phyloP scores from a whole-genome alignment of 768 basidiomycete genomes.

The Trametes meyenii region DNA sequence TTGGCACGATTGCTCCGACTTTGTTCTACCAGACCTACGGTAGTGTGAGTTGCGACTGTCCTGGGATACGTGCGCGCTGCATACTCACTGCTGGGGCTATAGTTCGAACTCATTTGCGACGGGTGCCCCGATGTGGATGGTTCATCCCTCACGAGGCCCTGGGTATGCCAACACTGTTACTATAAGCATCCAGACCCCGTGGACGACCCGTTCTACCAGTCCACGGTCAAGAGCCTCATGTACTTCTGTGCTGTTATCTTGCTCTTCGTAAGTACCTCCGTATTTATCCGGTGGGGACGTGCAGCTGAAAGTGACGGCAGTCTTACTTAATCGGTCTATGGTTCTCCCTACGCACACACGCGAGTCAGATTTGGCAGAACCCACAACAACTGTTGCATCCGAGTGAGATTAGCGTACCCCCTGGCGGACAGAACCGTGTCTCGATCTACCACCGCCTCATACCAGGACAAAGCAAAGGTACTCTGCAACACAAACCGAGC shows the following conservation, averaged over 20 bases:
- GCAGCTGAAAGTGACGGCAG: slow-evolving; percentile 41
- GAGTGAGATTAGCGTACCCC: slow-evolving; percentile 55
- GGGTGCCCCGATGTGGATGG: slow-evolving; percentile 61
- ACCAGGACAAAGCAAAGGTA: slow-evolving; percentile 35
- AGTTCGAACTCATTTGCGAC: slow-evolving; percentile 89
- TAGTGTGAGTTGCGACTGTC: slow-evolving; percentile 63
- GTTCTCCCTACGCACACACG: slow-evolving; percentile 98
- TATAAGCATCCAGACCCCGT: slow-evolving; percentile 95
- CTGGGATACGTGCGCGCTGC: slow-evolving; percentile 7
- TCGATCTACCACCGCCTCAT: slow-evolving; percentile 67
- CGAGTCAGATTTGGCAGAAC: slow-evolving; percentile 99
- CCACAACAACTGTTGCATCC: slow-evolving; percentile 81
- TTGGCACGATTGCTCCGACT: slow-evolving; percentile 92
- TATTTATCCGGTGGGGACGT: neutral
- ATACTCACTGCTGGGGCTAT: slow-evolving; percentile 4
- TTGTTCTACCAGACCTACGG: slow-evolving; percentile 99
- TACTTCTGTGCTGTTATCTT: slow-evolving; percentile 93
- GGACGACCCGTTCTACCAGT: slow-evolving; percentile 94
- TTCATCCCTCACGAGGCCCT: slow-evolving; percentile 46
- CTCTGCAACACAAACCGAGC: slow-evolving; percentile 51
- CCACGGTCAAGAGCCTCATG: slow-evolving; percentile 93
- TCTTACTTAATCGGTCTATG: slow-evolving; percentile 96
- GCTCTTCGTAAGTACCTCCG: slow-evolving; percentile 59
- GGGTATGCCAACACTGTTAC: slow-evolving; percentile 91
- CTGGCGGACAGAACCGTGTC: slow-evolving; percentile 44